A percentile compares a stretch with the other conserved stretches of the same genome.
phyloP scores from a whole-genome alignment of 345 rosid genomes.

The Eutrema heterophyllum region DNA sequence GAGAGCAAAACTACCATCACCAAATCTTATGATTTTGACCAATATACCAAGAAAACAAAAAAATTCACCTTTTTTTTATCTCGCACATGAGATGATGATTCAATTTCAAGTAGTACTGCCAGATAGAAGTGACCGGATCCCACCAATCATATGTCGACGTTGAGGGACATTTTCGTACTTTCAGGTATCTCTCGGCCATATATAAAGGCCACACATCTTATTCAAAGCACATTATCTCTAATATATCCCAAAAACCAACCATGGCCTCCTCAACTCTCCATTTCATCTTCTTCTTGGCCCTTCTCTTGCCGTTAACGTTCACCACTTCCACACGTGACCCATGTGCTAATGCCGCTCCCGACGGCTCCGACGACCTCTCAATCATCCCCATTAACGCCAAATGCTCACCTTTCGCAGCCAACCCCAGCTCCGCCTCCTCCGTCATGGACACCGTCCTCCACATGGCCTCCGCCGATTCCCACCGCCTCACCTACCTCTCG shows the following conservation, averaged over 20 bases:
- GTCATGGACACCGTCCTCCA: conserved; percentile 51
- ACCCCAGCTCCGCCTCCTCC: conserved; percentile 45
- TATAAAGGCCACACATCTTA: neutral
- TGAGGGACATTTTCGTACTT: conserved; percentile 11
- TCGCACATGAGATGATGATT: too few relatives aligned
- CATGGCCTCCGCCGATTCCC: conserved; percentile 69
- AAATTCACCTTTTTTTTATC: too few relatives aligned
- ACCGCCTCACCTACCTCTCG: conserved; percentile 55
- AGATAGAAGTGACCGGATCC: neutral
- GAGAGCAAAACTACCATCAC: too few relatives aligned
- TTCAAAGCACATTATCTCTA: conserved; percentile 4
- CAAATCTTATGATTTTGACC: too few relatives aligned
- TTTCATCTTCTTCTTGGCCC: conserved; percentile 33
- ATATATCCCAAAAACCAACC: neutral
- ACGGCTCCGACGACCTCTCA: conserved; percentile 48
- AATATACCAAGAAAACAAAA: too few relatives aligned
- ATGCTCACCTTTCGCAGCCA: conserved; percentile 67
- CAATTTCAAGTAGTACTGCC: neutral
- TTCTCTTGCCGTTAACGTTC: conserved; percentile 29
- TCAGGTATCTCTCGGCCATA: neutral
- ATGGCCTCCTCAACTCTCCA: conserved; percentile 41
- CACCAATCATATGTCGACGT: neutral
- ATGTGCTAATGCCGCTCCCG: conserved; percentile 36
- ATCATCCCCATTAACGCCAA: conserved; percentile 65
- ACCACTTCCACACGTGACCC: conserved; percentile 39